These are phyloP conservation scores for Mycena chlorophos DNA, from an alignment of 768 basidiomycete genomes.

Conservation along the genomic window DNA sequence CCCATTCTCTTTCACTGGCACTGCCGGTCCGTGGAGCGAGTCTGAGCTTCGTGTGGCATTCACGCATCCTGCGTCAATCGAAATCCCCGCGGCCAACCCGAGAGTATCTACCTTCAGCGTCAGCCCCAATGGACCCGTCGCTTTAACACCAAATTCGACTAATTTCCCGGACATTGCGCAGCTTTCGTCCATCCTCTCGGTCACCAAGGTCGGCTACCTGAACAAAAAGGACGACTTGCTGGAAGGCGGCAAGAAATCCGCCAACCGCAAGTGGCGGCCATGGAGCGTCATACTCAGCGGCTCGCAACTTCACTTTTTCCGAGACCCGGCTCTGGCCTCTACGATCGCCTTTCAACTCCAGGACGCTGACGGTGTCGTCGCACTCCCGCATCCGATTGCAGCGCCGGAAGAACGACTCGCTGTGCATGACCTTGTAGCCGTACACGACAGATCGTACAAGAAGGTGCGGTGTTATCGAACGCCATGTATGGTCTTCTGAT, in stretches of 20 bases:
- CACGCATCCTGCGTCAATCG: constrained; percentile 56
- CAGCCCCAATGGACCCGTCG: constrained; percentile 36
- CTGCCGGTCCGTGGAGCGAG: constrained; percentile 65
- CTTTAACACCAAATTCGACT: constrained; percentile 30
- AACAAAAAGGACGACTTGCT: constrained; percentile 77
- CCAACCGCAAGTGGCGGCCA: constrained; percentile 82
- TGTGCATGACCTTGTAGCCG: constrained; percentile 74
- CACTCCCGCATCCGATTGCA: constrained; percentile 46
- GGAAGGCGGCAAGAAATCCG: constrained; percentile 74
- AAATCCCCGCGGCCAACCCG: constrained; percentile 46
- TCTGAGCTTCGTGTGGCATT: constrained; percentile 66
- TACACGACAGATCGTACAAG: constrained; percentile 74
- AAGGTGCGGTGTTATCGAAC: constrained; percentile 53
- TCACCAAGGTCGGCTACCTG: constrained; percentile 81
- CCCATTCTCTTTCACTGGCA: constrained; percentile 71
- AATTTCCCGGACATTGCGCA: constrained; percentile 27
- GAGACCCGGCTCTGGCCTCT: constrained; percentile 61
- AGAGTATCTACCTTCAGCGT: constrained; percentile 38
- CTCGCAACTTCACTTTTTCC: constrained; percentile 90
- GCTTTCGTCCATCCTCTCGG: constrained; percentile 49
- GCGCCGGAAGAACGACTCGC: constrained; percentile 87
- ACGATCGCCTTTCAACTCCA: constrained; percentile 46
- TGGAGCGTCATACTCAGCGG: constrained; percentile 86
- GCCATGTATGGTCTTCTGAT: constrained; percentile 1
- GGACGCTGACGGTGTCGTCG: constrained; percentile 31